Conservation (phyloP, 208 protist genomes). For the Crithidia brevicula region DNA sequence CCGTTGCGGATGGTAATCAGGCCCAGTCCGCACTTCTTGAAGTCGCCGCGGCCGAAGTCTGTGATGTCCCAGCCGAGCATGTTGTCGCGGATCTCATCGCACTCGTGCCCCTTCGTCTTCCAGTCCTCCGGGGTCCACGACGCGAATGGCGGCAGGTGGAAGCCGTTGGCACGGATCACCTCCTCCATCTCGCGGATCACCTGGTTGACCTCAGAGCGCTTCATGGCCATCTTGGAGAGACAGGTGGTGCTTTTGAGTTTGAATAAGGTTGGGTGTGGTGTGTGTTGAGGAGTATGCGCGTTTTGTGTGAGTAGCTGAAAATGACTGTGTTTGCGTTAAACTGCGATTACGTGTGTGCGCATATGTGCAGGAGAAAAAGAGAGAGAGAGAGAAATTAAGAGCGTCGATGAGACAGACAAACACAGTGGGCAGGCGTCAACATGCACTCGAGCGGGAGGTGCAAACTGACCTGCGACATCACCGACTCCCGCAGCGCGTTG, state of each 20-base stretch:
- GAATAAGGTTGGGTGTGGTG: too few relatives aligned
- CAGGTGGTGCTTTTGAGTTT: too few relatives aligned
- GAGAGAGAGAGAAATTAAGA: too few relatives aligned
- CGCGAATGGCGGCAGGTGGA: slow-evolving; percentile 27
- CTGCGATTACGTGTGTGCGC: too few relatives aligned
- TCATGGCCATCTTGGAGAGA: slow-evolving; percentile 24
- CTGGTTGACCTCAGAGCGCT: slow-evolving; percentile 25
- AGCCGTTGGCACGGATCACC: slow-evolving; percentile 18
- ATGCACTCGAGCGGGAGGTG: not conserved
- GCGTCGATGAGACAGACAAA: too few relatives aligned
- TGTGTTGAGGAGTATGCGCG: too few relatives aligned
- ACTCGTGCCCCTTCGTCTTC: slow-evolving; percentile 20
- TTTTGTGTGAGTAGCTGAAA: too few relatives aligned
- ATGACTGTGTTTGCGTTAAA: too few relatives aligned
- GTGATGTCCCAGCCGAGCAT: slow-evolving; percentile 26
- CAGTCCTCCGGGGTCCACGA: slow-evolving; percentile 17
- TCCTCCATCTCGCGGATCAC: slow-evolving; percentile 23
- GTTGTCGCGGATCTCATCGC: slow-evolving; percentile 18
- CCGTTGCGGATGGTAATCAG: slow-evolving; percentile 16
- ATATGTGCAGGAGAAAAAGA: too few relatives aligned
- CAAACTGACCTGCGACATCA: not conserved
- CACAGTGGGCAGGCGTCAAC: too few relatives aligned
- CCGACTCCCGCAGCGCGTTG: too few relatives aligned
- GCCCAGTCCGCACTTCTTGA: slow-evolving; percentile 14
- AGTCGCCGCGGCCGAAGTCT: slow-evolving; percentile 22